Conservation (phyloP, 768 basidiomycete species). For the Termitomyces sp. region DNA sequence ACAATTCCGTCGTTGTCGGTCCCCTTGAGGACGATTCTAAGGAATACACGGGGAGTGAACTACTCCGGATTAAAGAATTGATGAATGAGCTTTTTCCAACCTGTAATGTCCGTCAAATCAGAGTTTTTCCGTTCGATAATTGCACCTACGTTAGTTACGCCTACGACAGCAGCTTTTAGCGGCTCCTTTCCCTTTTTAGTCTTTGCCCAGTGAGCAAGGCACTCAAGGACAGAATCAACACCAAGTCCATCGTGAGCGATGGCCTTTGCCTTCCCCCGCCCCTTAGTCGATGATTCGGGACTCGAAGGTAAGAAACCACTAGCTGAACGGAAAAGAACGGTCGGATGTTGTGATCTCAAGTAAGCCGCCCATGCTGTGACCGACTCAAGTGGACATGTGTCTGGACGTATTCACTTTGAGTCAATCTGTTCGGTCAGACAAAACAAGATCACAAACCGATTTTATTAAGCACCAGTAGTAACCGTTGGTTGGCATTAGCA, state of each 20-base stretch:
- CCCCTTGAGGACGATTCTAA: slow-evolving; percentile 43
- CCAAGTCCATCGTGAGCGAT: slow-evolving; percentile 57
- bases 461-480: slow-evolving; percentile 79
- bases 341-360: slow-evolving; percentile 55
- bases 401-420: slow-evolving; percentile 30
- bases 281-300: slow-evolving; percentile 18
- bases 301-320: slow-evolving; percentile 54
- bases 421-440: neutral
- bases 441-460: slow-evolving; percentile 52
- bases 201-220: slow-evolving; percentile 41
- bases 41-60: slow-evolving; percentile 56
- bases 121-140: neutral
- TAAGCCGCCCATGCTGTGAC: slow-evolving; percentile 62
- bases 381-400: slow-evolving; percentile 75
- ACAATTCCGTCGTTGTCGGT: slow-evolving; percentile 68
- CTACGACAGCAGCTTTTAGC: slow-evolving; percentile 72
- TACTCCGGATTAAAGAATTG: slow-evolving; percentile 63
- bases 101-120: slow-evolving; percentile 26
- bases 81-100: slow-evolving; percentile 82
- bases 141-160: slow-evolving; percentile 69
- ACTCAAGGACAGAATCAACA: slow-evolving; percentile 41
- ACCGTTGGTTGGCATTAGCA: slow-evolving; percentile 35
- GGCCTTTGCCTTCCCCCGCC: slow-evolving; percentile 39
- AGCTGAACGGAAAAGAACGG: slow-evolving; percentile 70
- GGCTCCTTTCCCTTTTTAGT: slow-evolving; percentile 43